Evolutionary conservation across 2,329 filamentous ascomycete species (phyloP).

Genomic region (Fusarium verrucosum): DNA sequence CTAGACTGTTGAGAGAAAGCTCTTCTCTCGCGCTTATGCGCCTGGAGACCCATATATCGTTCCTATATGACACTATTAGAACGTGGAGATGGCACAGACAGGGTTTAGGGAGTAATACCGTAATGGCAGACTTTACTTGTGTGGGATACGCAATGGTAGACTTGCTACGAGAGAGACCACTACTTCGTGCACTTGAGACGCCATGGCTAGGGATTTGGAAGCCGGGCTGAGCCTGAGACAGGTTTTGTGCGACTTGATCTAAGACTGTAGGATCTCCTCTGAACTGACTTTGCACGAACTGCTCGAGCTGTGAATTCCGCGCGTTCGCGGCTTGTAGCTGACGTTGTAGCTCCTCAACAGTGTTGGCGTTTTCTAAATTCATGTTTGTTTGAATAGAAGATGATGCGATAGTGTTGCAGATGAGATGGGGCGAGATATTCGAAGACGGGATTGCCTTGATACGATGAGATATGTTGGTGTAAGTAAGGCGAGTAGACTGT

Average conservation of each 20-base stretch:
- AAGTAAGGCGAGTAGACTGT: conserved; percentile 29
- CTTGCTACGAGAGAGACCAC: conserved; percentile 43
- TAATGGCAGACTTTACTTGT: conserved; percentile 35
- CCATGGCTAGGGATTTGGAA: conserved; percentile 36
- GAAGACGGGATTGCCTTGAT: conserved; percentile 26
- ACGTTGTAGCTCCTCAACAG: conserved; percentile 43
- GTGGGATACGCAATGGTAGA: conserved; percentile 44
- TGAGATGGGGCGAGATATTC: conserved; percentile 9
- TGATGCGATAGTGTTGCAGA: conserved; percentile 2
- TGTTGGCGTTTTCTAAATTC: conserved; percentile 39
- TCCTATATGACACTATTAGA: conserved; percentile 34
- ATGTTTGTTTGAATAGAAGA: conserved; percentile 33
- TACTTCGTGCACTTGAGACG: conserved; percentile 34
- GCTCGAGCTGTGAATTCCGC: conserved; percentile 38
- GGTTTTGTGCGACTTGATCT: conserved; percentile 31
- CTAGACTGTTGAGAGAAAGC: conserved; percentile 45
- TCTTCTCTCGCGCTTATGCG: conserved; percentile 36
- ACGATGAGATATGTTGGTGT: conserved; percentile 16
- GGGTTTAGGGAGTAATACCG: conserved; percentile 32
- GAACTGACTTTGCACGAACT: conserved; percentile 36
- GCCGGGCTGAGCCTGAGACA: conserved; percentile 20
- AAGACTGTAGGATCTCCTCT: conserved; percentile 31
- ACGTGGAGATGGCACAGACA: background rate
- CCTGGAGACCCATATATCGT: conserved; percentile 24
- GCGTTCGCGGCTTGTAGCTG: conserved; percentile 37